A percentile compares a stretch with the other conserved stretches of the same genome.
Conservation (phyloP, 345 rosid species). For the Anastatica hierochuntica region DNA sequence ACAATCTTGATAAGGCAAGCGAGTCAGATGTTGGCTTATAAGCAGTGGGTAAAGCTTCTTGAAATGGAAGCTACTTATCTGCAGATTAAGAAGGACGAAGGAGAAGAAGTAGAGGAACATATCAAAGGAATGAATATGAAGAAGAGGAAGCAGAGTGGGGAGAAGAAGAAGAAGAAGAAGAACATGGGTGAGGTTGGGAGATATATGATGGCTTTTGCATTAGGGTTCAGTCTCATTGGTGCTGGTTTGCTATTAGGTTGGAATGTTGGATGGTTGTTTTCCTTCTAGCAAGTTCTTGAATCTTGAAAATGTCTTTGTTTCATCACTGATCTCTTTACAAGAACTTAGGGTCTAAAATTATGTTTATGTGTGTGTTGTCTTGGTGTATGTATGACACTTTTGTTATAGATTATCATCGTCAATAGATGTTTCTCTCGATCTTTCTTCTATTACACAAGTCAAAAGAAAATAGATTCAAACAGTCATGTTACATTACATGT, state of each 20-base stretch:
- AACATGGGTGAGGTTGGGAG: constrained; percentile 28
- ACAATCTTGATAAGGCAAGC: constrained; percentile 84
- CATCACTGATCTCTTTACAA: too few relatives aligned
- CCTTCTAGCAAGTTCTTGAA: constrained; percentile 40
- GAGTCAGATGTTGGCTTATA: constrained; percentile 80
- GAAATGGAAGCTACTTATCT: constrained; percentile 61
- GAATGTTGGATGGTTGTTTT: constrained; percentile 86
- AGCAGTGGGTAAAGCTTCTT: constrained; percentile 81
- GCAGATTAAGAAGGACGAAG: constrained; percentile 39
- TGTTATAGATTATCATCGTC: too few relatives aligned
- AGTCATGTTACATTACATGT: too few relatives aligned
- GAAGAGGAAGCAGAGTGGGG: constrained; percentile 20
- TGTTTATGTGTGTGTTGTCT: neutral
- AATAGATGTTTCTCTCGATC: too few relatives aligned
- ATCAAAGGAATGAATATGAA: constrained; percentile 18
- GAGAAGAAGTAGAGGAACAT: neutral
- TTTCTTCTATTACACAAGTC: too few relatives aligned
- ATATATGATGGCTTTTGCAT: constrained; percentile 56
- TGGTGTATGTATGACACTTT: constrained; percentile 4
- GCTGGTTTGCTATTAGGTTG: constrained; percentile 89
- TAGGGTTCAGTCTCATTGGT: constrained; percentile 78
- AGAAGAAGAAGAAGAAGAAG: constrained; percentile 13
- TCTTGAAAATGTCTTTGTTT: constrained; percentile 8
- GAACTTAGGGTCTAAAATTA: neutral
- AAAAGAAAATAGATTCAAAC: too few relatives aligned